Percentiles rank a stretch among this genome's conserved stretches.
These are phyloP conservation scores for Globisporangium solare DNA, from an alignment of 352 stramenopile genomes.

Conservation along the genomic window DNA sequence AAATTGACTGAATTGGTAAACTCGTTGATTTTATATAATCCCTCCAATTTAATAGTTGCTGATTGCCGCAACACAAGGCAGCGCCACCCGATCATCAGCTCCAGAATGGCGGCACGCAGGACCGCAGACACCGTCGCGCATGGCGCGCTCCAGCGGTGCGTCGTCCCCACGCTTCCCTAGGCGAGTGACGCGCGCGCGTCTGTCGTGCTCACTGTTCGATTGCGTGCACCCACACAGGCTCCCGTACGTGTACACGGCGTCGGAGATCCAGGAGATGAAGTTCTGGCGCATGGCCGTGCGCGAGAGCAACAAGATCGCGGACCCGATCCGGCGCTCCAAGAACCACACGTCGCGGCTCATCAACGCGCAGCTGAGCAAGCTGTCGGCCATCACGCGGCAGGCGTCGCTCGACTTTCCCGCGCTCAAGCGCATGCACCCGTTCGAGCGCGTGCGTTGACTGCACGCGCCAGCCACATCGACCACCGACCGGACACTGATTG, in stretches of 20 bases:
- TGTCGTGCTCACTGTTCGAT: background rate
- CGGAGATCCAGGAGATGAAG: constrained; percentile 85
- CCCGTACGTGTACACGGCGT: constrained; percentile 75
- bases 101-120: constrained; percentile 14
- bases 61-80: background rate
- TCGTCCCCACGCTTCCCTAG: background rate
- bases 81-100: too few relatives aligned
- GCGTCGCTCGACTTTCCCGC: constrained; percentile 71
- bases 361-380: constrained; percentile 70
- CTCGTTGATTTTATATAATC: too few relatives aligned
- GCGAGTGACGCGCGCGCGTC: too few relatives aligned
- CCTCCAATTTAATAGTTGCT: too few relatives aligned
- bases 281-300: constrained; percentile 70
- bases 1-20: too few relatives aligned
- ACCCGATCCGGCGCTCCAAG: constrained; percentile 76
- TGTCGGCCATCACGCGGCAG: constrained; percentile 69
- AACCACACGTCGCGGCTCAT: constrained; percentile 81
- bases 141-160: constrained; percentile 66
- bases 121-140: constrained; percentile 30
- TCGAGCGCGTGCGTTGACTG: constrained; percentile 53
- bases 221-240: constrained; percentile 27
- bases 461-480: background rate
- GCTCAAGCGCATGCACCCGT: constrained; percentile 72
- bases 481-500: background rate
- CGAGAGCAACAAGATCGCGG: constrained; percentile 76